Evolutionary conservation across 352 stramenopile species (phyloP), one percentile per base, ranked within the genome.

Genomic region (Phytophthora foliorum): DNA sequence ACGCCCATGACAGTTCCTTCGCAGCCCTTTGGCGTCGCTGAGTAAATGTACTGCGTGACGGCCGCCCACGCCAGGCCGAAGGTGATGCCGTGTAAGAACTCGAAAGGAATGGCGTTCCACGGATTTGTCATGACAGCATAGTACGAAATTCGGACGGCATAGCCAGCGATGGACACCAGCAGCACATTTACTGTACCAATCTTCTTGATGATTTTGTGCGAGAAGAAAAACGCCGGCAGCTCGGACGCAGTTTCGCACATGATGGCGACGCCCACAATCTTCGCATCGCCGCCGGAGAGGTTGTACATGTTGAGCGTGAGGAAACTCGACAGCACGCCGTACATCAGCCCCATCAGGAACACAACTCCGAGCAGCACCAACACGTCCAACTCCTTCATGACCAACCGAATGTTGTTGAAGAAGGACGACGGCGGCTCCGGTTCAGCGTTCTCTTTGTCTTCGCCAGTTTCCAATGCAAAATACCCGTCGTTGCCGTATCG

Each of bases 1-100:
- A 92, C 54, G 6, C 86, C 86, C 74, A 94, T 90, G 60, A 91
- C 74, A 2, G 82, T 91, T 46, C 84, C 83, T 64, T 92, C 80
- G 25, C 67, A 81, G 17, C 86, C 86, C 10, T 72, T 71, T 5
- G 82, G 86, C 4, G 86, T 71, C 1, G 78, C 66, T 17, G 72
- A 62, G 70, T 91, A 93, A 1, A 92, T 65, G 72, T 92, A 91
- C 68, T 91, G 70, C 29, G 86, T 92, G 46, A 72, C 74, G 3
- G 84, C 82, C 4, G 84, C 80, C 86, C 82, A 92, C 7, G 80
- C 70, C 31, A 93, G 62, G 3, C 80, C 82, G 45, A 89, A 93
- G 6, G 86, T 92, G 57, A 87, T 57, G 7, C 86, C 86, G 62
- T 93, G 86, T 39, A 92, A 66, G 36, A 92, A 81, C 69, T 90